Base-by-base conservation (phyloP, 2,329 filamentous ascomycete genomes). In the Fusarium denticulatum region DNA sequence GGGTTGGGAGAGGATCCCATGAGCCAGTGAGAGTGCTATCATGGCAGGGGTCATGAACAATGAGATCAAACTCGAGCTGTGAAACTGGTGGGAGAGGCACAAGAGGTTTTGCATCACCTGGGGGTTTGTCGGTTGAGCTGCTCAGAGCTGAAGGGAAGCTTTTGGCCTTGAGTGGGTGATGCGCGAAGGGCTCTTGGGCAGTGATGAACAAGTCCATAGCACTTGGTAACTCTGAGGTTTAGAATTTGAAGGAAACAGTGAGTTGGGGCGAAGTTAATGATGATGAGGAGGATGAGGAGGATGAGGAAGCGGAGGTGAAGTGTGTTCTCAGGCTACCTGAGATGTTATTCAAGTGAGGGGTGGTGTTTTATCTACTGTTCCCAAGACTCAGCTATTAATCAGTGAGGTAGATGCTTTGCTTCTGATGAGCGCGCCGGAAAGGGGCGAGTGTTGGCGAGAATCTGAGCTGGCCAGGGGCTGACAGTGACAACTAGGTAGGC, bases 121-220 rank as follows among this genome's bases (percentile, higher is more conserved):
- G 57, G 16, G 65, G 58, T 36, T 72, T 66, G 34, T 61, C 60
- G 42, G 61, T 43, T 37, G 56, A 64, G 22, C 55, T 42, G n/a
- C 45, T 40, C 18, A 46, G 32, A 24, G 60, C 49, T n/a, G 66
- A 47, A 37, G 74, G 46, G 24, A 78, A 78, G 12, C 72, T 71
- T 30, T 77, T 77, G 15, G 60, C 32, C 24, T 65, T 69, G 39
- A 53, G 66, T 16, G 74, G 74, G 26, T 70, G 61, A 26, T 60
- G 75, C 42, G 62, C 55, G 40, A 78, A 78, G n/a, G 76, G 76
- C 24, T 78, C 75, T 30, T 77, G 47, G 11, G 76, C 76, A 13
- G 76, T 78, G 61, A 78, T 78, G 60, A 76, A 77, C 32, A 78
- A 69, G 45, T 78, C 76, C 76, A 78, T 78, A 36, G 8, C 43